Evolutionary conservation across 2,329 filamentous ascomycete species (phyloP), one percentile per base, ranked within the genome.

Genomic region (Colletotrichum horii): DNA sequence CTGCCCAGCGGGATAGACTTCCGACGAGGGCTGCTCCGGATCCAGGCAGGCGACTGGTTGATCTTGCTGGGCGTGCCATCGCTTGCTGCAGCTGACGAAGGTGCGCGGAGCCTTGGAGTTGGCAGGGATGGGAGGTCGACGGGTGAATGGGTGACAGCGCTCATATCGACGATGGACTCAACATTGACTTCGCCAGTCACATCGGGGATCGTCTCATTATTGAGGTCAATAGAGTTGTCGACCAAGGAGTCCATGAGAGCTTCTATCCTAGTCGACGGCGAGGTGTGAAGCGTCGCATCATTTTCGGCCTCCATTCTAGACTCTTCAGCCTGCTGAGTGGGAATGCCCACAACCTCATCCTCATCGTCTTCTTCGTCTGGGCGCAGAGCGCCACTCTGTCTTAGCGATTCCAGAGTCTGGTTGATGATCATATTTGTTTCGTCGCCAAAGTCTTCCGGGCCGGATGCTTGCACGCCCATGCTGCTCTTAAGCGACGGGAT

Each of bases 381-480:
- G n/a, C 75, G 78, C 67, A 77, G 75, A 70, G 43, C 61, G 34
- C 79, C 80, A 77, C 78, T 80, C 77, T 82, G 86, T 52, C 89
- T 85, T 43, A 91, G 79, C 5, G 88, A 87, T 77, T 90, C 88
- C 9, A 92, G 80, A 0, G 89, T 89, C 43, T 87, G 87, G 78
- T 89, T 91, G 70, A 92, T 90, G 64, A 92, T 91, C 55, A 89
- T 80, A 70, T 87, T 91, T 1, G 90, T 91, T 36, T 88, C 87
- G 22, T 92, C 89, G 6, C 90, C 91, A 77, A 91, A 84, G 34
- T 90, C 88, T 11, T 86, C 83, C 5, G 85, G 81, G 2, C 80
- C 78, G 4, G 83, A 82, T 4, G 82, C 80, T 28, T 83, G 81
- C n/a, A 80, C 78, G 74, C 81, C 83, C 71, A 86, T 82, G 43